Evolutionary conservation across 148 eudicot species (phyloP).

Genomic region (Suaeda aralocaspica): DNA sequence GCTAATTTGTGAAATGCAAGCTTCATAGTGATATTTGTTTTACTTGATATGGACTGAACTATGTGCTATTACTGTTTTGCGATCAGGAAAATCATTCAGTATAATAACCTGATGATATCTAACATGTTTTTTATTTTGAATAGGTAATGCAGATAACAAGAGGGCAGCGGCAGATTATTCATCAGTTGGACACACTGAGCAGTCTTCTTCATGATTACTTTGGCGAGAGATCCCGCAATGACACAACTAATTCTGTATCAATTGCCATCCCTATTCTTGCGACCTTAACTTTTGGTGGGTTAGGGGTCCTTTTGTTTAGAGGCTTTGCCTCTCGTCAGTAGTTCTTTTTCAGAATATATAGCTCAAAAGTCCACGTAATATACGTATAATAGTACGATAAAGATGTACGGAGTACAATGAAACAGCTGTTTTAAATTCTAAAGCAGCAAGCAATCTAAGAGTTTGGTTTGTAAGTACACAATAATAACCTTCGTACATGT

Average conservation of each 20-base stretch:
- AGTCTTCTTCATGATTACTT: constrained; percentile 52
- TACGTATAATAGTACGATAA: neutral
- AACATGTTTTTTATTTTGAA: neutral
- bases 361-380: neutral
- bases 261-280: constrained; percentile 43
- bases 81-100: neutral
- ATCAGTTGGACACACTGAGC: constrained; percentile 71
- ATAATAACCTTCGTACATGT: constrained; percentile 4
- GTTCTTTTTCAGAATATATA: constrained; percentile 5
- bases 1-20: neutral
- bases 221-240: constrained; percentile 46
- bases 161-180: constrained; percentile 72
- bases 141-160: constrained; percentile 64
- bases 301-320: constrained; percentile 55
- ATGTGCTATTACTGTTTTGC: neutral
- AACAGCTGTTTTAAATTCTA: neutral
- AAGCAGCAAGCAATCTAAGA: neutral
- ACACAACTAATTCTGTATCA: constrained; percentile 36
- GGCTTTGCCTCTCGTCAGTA: constrained; percentile 41
- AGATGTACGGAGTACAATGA: neutral
- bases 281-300: constrained; percentile 54
- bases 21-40: neutral
- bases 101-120: neutral
- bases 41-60: neutral
- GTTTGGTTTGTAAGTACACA: constrained; percentile 12